Percentiles rank a stretch among this genome's conserved stretches.
These are phyloP conservation scores for Solanum chacoense DNA, from an alignment of 305 asterid species.

Conservation along the genomic window DNA sequence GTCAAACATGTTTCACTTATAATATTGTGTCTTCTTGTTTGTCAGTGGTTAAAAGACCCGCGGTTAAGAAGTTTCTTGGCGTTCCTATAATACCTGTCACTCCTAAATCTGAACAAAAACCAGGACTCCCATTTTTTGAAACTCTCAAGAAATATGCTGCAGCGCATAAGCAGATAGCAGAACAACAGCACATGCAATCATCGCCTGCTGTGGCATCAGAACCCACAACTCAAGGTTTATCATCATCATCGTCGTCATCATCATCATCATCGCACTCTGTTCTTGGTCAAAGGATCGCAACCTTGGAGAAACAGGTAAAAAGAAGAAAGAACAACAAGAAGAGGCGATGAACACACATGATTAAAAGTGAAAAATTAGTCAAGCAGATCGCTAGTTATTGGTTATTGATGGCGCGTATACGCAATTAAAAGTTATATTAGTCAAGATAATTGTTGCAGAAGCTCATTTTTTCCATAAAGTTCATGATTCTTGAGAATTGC, in stretches of 20 bases:
- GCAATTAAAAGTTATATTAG: background rate
- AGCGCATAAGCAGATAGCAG: slow-evolving; percentile 23
- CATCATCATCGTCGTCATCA: slow-evolving; percentile 11
- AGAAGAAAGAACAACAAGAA: slow-evolving; percentile 68
- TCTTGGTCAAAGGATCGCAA: slow-evolving; percentile 44
- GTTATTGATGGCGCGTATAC: background rate
- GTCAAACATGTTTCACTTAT: background rate
- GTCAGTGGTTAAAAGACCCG: slow-evolving; percentile 53
- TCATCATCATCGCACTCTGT: slow-evolving; percentile 11
- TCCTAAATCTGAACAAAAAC: slow-evolving; percentile 31
- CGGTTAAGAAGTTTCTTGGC: slow-evolving; percentile 53
- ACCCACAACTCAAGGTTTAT: slow-evolving; percentile 13
- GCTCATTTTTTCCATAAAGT: background rate
- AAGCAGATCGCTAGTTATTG: background rate
- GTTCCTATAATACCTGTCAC: slow-evolving; percentile 55
- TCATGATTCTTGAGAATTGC: background rate
- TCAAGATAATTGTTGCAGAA: background rate
- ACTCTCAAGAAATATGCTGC: slow-evolving; percentile 45
- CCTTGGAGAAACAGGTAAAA: slow-evolving; percentile 69
- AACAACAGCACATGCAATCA: slow-evolving; percentile 18
- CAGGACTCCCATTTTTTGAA: slow-evolving; percentile 47
- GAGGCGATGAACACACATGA: slow-evolving; percentile 20
- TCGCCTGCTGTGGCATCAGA: slow-evolving; percentile 17
- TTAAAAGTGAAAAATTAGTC: background rate
- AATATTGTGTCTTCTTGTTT: background rate